Base-by-base conservation (phyloP, 805 yeast genomes). In the Yarrowia sp. region DNA sequence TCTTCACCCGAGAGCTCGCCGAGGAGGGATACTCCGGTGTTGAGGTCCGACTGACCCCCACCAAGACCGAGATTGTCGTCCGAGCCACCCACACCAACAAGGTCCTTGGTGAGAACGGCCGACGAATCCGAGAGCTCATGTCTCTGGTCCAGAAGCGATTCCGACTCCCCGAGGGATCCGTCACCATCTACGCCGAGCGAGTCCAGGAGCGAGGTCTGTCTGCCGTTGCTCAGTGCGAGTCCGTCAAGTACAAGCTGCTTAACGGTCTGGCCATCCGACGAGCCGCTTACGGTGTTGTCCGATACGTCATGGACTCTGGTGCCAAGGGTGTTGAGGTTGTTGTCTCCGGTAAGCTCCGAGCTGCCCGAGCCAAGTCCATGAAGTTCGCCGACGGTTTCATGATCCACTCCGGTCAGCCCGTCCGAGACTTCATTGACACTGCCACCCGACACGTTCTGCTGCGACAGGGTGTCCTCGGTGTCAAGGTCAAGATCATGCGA, bases 401-500 rank as follows among this genome's bases (percentile, higher is more conserved):
- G 94, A 94, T 94, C 86, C 99, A 94, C 94, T 91, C 97, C 76
- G 99, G 99, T 90, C 99, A 94, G 85, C 99, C 99, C 83, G 94
- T 93, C 80, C 86, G 84, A 73, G 99, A 94, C 79, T 94, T 94
- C 88, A 94, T 94, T 78, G 99, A 94, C 82, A 82, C 86, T 78
- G 99, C 99, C 74, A 92, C 96, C 80, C 92, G 99, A 84, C 98
- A 94, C 93, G 98, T 93, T 75, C 85, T 94, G 79, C 88, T 94
- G 85, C 92, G 98, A 86, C 98, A 94, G 84, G 99, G 99, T 90
- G 98, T 94, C 71, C 86, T 94, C 78, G 99, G 99, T 87, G 87
- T 94, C 80, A 93, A 90, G 87, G 98, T 94, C 77, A 94, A 94
- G 88, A 94, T 94, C 78, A 94, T 94, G 99, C 90, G 90, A 80